phyloP scores from a whole-genome alignment of 1,139 yeast species.

The Blastobotrys elegans region DNA sequence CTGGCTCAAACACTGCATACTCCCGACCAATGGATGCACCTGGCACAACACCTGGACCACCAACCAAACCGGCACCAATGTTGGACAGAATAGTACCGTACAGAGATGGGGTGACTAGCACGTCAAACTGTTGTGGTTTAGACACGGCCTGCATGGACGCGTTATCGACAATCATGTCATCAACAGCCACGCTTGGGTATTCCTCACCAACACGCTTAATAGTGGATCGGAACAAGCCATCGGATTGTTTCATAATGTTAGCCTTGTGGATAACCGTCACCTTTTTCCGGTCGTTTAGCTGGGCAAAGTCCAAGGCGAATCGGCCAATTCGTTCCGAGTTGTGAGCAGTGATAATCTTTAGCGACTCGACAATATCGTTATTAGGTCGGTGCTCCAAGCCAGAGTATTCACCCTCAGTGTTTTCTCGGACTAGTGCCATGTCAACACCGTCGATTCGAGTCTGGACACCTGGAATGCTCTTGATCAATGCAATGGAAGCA shows the following conservation, averaged over 20 bases:
- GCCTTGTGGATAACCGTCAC: constrained; percentile 99
- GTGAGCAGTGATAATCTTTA: constrained; percentile 89
- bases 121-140: constrained; percentile 96
- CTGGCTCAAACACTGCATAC: constrained; percentile 97
- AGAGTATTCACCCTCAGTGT: constrained; percentile 97
- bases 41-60: constrained; percentile 98
- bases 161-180: constrained; percentile 95
- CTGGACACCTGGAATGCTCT: constrained; percentile 91
- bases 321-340: constrained; percentile 97
- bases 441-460: constrained; percentile 85
- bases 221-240: constrained; percentile 94
- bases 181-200: constrained; percentile 78
- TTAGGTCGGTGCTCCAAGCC: constrained; percentile 97
- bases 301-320: constrained; percentile 94
- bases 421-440: constrained; percentile 93
- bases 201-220: constrained; percentile 86
- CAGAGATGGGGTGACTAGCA: constrained; percentile 94
- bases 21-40: constrained; percentile 99
- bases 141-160: constrained; percentile 99
- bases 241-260: constrained; percentile 97
- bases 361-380: constrained; percentile 96
- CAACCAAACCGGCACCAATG: constrained; percentile 97
- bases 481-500: constrained; percentile 89
- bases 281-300: constrained; percentile 82
- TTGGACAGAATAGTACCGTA: constrained; percentile 96